Percentiles rank a stretch among this genome's conserved stretches.
phyloP scores from a whole-genome alignment of 78 protist genomes.

The Dictyostelium firmibasis region DNA sequence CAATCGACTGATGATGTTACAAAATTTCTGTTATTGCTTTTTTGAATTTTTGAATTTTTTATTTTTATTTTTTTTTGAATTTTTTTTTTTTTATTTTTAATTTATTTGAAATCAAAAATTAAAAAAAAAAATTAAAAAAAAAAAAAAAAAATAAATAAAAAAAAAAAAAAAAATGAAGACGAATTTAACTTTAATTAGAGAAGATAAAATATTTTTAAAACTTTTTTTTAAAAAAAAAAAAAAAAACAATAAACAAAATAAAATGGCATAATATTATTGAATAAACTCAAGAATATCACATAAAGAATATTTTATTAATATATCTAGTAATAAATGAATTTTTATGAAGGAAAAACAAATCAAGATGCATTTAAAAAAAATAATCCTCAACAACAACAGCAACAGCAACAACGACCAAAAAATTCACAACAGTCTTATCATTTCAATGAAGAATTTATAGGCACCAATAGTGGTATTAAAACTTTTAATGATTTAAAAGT shows the following conservation, averaged over 20 bases:
- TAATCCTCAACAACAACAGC: neutral
- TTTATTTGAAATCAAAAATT: neutral
- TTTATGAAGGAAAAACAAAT: neutral
- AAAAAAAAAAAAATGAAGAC: neutral
- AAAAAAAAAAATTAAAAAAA: too few relatives aligned
- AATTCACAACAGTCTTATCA: neutral
- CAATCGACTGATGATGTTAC: neutral
- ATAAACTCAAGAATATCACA: neutral
- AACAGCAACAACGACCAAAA: neutral
- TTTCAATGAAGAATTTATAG: neutral
- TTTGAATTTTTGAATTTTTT: neutral
- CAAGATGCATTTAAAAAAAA: neutral
- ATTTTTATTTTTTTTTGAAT: neutral
- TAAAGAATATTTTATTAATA: neutral
- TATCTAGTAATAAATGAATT: neutral
- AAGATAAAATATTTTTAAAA: neutral
- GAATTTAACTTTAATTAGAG: neutral
- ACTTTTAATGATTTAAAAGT: conserved; percentile 1
- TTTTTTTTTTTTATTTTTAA: neutral
- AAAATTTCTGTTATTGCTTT: neutral
- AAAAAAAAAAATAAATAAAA: too few relatives aligned
- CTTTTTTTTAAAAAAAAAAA: neutral
- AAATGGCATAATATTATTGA: neutral
- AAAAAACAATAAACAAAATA: neutral
- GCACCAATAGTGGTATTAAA: neutral